These are phyloP conservation scores for Ilex asprella DNA, from an alignment of 257 asterid genomes.

Conservation along the genomic window DNA sequence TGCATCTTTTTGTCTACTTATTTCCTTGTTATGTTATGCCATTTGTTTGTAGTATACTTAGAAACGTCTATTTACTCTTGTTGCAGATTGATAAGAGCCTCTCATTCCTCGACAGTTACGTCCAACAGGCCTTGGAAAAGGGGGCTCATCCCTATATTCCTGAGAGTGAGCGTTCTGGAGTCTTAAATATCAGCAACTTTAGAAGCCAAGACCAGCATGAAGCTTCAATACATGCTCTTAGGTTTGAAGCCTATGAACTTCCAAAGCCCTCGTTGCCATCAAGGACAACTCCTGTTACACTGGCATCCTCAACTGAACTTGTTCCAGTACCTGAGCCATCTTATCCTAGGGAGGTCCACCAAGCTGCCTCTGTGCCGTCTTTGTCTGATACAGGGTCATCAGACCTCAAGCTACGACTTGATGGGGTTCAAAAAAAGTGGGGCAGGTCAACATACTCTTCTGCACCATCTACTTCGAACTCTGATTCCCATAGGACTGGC, in stretches of 20 bases:
- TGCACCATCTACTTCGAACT: slow-evolving; percentile 43
- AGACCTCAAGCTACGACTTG: slow-evolving; percentile 74
- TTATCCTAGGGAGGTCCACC: slow-evolving; percentile 42
- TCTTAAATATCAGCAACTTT: slow-evolving; percentile 39
- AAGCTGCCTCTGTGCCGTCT: slow-evolving; percentile 32
- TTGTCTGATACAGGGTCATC: slow-evolving; percentile 45
- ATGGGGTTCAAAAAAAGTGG: slow-evolving; percentile 94
- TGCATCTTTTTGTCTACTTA: too few relatives aligned
- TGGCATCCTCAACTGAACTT: slow-evolving; percentile 57
- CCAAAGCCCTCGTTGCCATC: slow-evolving; percentile 62
- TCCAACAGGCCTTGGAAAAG: slow-evolving; percentile 67
- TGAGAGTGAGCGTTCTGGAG: slow-evolving; percentile 66
- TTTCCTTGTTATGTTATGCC: too few relatives aligned
- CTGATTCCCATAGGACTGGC: slow-evolving; percentile 35
- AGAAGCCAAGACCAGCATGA: slow-evolving; percentile 64
- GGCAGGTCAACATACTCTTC: slow-evolving; percentile 65
- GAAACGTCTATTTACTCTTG: neutral
- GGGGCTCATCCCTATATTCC: slow-evolving; percentile 90
- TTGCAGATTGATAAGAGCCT: slow-evolving; percentile 79
- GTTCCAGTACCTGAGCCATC: slow-evolving; percentile 65
- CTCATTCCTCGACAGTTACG: slow-evolving; percentile 61
- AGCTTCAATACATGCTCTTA: slow-evolving; percentile 56
- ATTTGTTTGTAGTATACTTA: too few relatives aligned
- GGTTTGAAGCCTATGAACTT: slow-evolving; percentile 92
- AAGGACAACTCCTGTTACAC: slow-evolving; percentile 31